These are phyloP conservation scores for Fusarium begoniae DNA, from an alignment of 2,329 filamentous ascomycete species.

Conservation along the genomic window DNA sequence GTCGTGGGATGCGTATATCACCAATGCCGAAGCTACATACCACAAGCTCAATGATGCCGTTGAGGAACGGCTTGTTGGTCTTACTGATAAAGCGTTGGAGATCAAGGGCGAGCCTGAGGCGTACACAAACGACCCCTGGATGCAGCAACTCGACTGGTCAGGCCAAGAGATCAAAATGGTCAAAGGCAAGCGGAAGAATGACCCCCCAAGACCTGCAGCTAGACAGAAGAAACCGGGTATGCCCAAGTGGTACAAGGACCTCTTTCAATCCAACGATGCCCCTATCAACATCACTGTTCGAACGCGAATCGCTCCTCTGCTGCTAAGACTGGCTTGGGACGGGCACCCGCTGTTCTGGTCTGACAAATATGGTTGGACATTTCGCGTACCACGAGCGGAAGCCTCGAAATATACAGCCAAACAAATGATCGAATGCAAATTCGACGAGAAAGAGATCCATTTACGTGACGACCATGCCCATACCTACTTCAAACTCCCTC, in stretches of 20 bases:
- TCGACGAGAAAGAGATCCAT: slow-evolving; percentile 75
- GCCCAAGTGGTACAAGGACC: slow-evolving; percentile 95
- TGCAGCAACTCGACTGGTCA: slow-evolving; percentile 94
- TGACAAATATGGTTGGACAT: slow-evolving; percentile 92
- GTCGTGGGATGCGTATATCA: slow-evolving; percentile 86
- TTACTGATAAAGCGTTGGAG: slow-evolving; percentile 81
- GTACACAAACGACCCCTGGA: slow-evolving; percentile 86
- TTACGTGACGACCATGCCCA: slow-evolving; percentile 73
- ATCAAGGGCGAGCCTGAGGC: slow-evolving; percentile 74
- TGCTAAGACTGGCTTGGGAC: slow-evolving; percentile 89
- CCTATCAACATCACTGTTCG: slow-evolving; percentile 84
- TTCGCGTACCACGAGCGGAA: slow-evolving; percentile 74
- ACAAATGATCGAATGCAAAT: slow-evolving; percentile 78
- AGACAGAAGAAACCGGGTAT: slow-evolving; percentile 94
- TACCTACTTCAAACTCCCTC: slow-evolving; percentile 90
- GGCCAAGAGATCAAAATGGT: slow-evolving; percentile 91
- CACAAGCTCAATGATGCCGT: slow-evolving; percentile 80
- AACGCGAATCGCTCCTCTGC: slow-evolving; percentile 84
- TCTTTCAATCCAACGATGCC: slow-evolving; percentile 75
- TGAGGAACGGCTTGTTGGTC: slow-evolving; percentile 73
- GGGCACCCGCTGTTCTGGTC: slow-evolving; percentile 92
- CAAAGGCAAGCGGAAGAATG: slow-evolving; percentile 88
- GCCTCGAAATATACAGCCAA: slow-evolving; percentile 72
- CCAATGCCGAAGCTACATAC: slow-evolving; percentile 87
- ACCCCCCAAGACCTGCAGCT: slow-evolving; percentile 78